Evolutionary conservation across 2,329 filamentous ascomycete species (phyloP), one percentile per base, ranked within the genome.

Genomic region (Claviceps capensis): DNA sequence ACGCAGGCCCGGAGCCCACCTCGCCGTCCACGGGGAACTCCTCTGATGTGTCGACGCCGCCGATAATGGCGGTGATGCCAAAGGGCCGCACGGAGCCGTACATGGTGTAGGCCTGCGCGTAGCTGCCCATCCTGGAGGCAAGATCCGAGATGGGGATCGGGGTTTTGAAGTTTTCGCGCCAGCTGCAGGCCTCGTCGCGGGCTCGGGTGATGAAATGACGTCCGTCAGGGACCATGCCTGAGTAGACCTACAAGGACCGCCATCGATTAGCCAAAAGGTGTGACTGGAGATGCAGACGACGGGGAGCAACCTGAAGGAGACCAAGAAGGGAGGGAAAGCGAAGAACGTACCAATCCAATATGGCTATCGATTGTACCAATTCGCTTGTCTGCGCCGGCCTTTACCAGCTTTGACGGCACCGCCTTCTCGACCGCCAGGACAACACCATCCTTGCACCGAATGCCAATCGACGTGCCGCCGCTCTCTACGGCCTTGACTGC

Each of bases 401-500:
- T 97, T 64, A 96, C 78, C 61, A 98, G 82, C 76, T 96, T 97
- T 70, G 90, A 96, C 58, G 84, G 81, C 69, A 97, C 82, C 65
- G 97, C 84, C 79, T 98, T 98, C 77, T 98, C 93, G 56, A 95
- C 84, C 43, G 93, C 93, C 59, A 98, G 79, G 57, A 98, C 89
- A 50, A 98, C 87, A 58, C 93, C 93, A 69, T 97, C 89, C 74
- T 95, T 95, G 79, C 89, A 95, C 68, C 89, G 81, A 71, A 98
- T 95, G 61, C 93, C 93, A 69, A 98, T 82, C 51, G 90, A 89
- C 52, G 93, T 98, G 65, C 93, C 91, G 60, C 91, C 93, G 65
- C 94, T 97, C 75, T 98, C 93, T 57, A 98, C 93, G 52, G 93
- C 93, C 78, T 98, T 98, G 62, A 94, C 86, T 60, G 93, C 93